Evolutionary conservation across 2,329 filamentous ascomycete species (phyloP), one percentile per base, ranked within the genome.

Genomic region (Aspergillus sp.): DNA sequence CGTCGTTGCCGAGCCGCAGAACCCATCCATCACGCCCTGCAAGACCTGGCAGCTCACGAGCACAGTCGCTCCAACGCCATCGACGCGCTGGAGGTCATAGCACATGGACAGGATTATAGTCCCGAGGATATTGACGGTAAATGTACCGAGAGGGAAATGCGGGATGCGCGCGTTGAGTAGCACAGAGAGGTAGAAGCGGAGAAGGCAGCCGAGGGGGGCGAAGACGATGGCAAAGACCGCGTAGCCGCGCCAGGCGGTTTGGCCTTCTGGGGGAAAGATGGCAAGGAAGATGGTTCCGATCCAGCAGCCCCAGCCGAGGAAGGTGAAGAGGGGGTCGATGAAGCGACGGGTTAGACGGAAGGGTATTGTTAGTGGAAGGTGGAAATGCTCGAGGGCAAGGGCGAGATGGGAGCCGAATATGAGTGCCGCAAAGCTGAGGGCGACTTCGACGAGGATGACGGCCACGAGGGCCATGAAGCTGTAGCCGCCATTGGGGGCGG

Each of bases 141-240:
- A 96, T 0, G 93, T 98, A 2, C 93, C 93, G 0, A 97, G 73
- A 0, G 93, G 93, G 64, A 97, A 97, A 0, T 82, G 77, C 0
- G 85, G 73, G 0, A 86, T 64, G 19, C 84, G 79, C 0, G 83
- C 78, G 66, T 97, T 97, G n/a, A 96, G 82, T 23, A 79, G 73
- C 6, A 90, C 70, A 0, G 89, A 89, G 1, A 84, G 73, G 70
- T 91, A 93, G 76, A 90, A 96, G 3, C 93, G 84, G 0, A 82
- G 70, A 0, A 96, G 75, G 64, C 89, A 93, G 0, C 93, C 93
- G 0, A 91, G 64, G 0, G 93, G 93, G 1, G 91, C 90, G 66
- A 97, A 95, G 2, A 92, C 86, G 24, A 95, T 79, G 0, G 91
- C 84, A 66, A 96, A 93, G 1, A 90, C 77, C 0, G 84, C 89